Percentiles rank a stretch among this genome's conserved stretches.
Evolutionary conservation across 805 yeast genomes (phyloP).

Genomic region (Wickerhamomyces queroliae): DNA sequence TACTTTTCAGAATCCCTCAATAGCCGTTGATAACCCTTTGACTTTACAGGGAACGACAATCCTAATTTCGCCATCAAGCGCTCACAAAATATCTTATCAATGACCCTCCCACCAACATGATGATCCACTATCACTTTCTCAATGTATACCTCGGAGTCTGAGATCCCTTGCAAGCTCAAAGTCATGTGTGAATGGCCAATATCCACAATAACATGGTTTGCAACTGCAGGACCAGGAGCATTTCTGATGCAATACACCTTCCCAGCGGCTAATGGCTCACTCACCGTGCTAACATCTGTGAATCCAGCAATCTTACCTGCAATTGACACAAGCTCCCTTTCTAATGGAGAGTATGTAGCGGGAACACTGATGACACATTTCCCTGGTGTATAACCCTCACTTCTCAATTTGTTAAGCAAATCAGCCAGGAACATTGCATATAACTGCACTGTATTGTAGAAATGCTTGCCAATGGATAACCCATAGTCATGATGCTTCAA

Average conservation of each 20-base stretch:
- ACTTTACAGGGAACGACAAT: slow-evolving; percentile 66
- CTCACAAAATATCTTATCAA: slow-evolving; percentile 69
- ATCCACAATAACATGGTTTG: slow-evolving; percentile 70
- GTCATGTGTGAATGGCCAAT: slow-evolving; percentile 79
- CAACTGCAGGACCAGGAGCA: slow-evolving; percentile 70
- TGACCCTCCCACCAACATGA: slow-evolving; percentile 81
- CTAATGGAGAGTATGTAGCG: slow-evolving; percentile 75
- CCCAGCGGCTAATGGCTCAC: slow-evolving; percentile 83
- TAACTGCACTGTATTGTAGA: slow-evolving; percentile 64
- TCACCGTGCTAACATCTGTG: slow-evolving; percentile 79
- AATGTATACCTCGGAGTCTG: slow-evolving; percentile 67
- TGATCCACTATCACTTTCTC: slow-evolving; percentile 66
- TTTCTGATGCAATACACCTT: slow-evolving; percentile 72
- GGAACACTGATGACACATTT: slow-evolving; percentile 81
- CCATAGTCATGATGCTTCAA: slow-evolving; percentile 59
- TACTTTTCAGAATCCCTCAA: slow-evolving; percentile 68
- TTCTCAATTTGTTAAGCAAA: slow-evolving; percentile 40
- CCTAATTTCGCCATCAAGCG: slow-evolving; percentile 74
- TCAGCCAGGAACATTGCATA: slow-evolving; percentile 75
- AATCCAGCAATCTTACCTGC: slow-evolving; percentile 77
- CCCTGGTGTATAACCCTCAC: slow-evolving; percentile 29
- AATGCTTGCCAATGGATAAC: slow-evolving; percentile 62
- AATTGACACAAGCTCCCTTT: slow-evolving; percentile 78
- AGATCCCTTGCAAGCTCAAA: slow-evolving; percentile 61
- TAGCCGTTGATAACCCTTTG: slow-evolving; percentile 77